Base-by-base conservation (phyloP, 2,329 filamentous ascomycete genomes). In the Colletotrichum sp. region DNA sequence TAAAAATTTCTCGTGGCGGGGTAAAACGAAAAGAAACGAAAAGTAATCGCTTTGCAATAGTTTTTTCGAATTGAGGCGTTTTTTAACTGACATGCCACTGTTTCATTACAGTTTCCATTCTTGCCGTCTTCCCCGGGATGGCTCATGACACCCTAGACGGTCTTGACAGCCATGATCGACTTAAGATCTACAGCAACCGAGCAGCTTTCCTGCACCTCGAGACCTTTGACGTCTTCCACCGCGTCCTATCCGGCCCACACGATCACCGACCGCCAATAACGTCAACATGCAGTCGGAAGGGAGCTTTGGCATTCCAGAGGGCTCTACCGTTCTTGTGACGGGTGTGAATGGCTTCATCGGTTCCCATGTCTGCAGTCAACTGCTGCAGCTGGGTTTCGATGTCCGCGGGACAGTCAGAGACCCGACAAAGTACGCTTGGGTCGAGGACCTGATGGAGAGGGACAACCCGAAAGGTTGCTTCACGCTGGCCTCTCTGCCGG, bases 341-440 rank as follows among this genome's bases (percentile, higher is more conserved):
- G 86, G 86, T 26, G 84, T 83, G 73, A 88, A 87, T 76, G 86
- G 86, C 75, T 86, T 86, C 77, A 84, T 87, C 48, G 86, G 83
- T 13, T 83, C 84, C 55, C 85, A 87, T 76, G 83, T 84, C 67
- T 80, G 83, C 65, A 83, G 84, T 3, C 79, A 81, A 1, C 80
- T 87, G 15, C 81, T 88, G 2, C 34, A 77, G 4, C 74, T 82
- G 2, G 85, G 85, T 3, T 86, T 85, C 74, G 78, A 71, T 9
- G 86, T 87, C 18, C 80, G 85, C 21, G 86, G 85, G 28, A 86
- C 85, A 12, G 86, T 86, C 5, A 82, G 85, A 18, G 80, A 80
- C n/a, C 68, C 73, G 3, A 26, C 77, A 39, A 85, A 84, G 57
- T 75, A 75, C 21, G 77, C 79, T 4, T 84, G 83, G 81, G 68